phyloP scores from a whole-genome alignment of 176 grass and related monocot species.

The Musa acuminata region DNA sequence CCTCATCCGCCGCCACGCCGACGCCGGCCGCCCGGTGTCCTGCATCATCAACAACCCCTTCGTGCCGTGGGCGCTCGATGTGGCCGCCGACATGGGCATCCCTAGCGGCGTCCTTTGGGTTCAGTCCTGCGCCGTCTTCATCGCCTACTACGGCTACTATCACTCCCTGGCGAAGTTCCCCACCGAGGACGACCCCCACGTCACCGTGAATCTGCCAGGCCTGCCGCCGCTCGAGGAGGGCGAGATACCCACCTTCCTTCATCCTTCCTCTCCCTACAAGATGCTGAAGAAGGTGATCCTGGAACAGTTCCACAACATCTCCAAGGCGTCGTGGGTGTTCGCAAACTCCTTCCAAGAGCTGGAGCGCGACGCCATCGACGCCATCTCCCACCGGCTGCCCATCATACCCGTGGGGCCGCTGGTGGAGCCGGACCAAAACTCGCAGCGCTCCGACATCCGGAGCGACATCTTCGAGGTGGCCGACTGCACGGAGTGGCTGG shows the following conservation, averaged over 20 bases:
- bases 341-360: conserved; percentile 72
- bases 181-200: conserved; percentile 24
- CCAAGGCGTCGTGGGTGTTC: conserved; percentile 47
- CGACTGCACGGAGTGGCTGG: conserved; percentile 51
- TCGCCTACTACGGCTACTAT: conserved; percentile 55
- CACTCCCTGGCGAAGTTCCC: conserved; percentile 44
- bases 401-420: conserved; percentile 61
- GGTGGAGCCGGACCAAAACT: conserved; percentile 20
- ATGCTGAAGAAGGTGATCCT: conserved; percentile 30
- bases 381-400: conserved; percentile 17
- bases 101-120: conserved; percentile 65
- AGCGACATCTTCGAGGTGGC: conserved; percentile 42
- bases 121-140: conserved; percentile 70
- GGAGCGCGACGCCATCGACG: conserved; percentile 36
- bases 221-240: conserved; percentile 37
- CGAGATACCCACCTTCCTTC: conserved; percentile 69
- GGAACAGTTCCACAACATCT: conserved; percentile 40
- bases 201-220: conserved; percentile 29
- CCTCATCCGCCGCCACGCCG: conserved; percentile 40
- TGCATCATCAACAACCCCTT: conserved; percentile 70
- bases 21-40: conserved; percentile 33
- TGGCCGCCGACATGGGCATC: conserved; percentile 41
- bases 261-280: conserved; percentile 42
- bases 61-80: conserved; percentile 49
- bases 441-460: conserved; percentile 15